Evolutionary conservation across 2,329 filamentous ascomycete genomes (phyloP).

Genomic region (Aspergillus aculeatus): DNA sequence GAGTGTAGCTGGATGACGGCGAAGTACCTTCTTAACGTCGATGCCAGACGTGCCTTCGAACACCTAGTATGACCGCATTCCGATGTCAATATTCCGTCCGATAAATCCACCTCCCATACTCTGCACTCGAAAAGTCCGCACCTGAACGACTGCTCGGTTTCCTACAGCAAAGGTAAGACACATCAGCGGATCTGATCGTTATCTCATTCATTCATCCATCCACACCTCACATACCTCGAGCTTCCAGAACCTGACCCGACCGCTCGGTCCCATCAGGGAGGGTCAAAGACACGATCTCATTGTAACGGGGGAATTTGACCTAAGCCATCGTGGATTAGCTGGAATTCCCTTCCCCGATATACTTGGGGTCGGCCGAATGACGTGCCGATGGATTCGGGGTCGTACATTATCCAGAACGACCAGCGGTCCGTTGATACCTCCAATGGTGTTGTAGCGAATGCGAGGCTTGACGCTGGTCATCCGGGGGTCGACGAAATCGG

Average conservation of each 20-base stretch:
- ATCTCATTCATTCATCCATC: background rate
- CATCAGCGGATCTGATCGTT: constrained; percentile 18
- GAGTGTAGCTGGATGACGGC: background rate
- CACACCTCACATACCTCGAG: constrained; percentile 67
- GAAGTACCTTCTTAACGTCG: constrained; percentile 88
- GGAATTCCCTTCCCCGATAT: background rate
- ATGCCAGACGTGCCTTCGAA: constrained; percentile 97
- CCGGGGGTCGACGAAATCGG: constrained; percentile 45
- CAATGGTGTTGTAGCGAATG: constrained; percentile 96
- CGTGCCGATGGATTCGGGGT: constrained; percentile 18
- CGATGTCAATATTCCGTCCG: constrained; percentile 22
- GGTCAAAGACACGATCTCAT: constrained; percentile 95
- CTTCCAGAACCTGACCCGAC: constrained; percentile 94
- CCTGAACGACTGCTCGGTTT: constrained; percentile 91
- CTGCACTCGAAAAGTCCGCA: constrained; percentile 44
- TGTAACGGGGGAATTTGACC: constrained; percentile 97
- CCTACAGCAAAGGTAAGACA: constrained; percentile 52
- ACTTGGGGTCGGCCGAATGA: background rate
- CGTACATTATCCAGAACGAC: constrained; percentile 95
- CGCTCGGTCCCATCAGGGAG: constrained; percentile 92
- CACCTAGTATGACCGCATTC: constrained; percentile 58
- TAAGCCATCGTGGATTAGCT: constrained; percentile 40
- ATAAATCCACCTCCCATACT: constrained; percentile 2
- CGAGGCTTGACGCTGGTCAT: constrained; percentile 62
- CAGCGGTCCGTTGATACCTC: constrained; percentile 94